Base-by-base conservation (phyloP, 805 yeast genomes). In the Suhomyces sp. region DNA sequence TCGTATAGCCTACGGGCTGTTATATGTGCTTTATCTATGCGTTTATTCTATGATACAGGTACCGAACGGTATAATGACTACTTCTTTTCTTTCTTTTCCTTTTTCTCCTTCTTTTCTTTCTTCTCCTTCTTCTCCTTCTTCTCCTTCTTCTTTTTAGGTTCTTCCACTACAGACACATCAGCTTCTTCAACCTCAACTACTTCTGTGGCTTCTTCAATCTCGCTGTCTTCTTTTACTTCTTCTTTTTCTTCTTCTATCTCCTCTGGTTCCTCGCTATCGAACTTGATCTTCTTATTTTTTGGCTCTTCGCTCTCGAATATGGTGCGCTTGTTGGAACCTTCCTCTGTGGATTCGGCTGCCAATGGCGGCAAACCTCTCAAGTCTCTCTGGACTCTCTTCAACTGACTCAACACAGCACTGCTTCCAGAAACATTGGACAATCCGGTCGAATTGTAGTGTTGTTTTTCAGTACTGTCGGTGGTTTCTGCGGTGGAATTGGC, bases 361-460 rank as follows among this genome's bases (percentile, higher is more conserved):
- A 69, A 61, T 36, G 96, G 96, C 8, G 96, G 93, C 53, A 89
- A 77, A 1, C 96, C 96, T 59, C 90, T 76, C 58, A 88, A 80
- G 57, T 87, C 90, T 70, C 96, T 80, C 64, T 86, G 93, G 41
- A 88, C 74, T 65, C 96, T 79, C 61, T 77, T 80, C 61, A 89
- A 74, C 72, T 88, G 96, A 53, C 88, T 76, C 55, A 75, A 60
- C 17, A 80, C 74, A 26, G 81, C 76, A 62, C 70, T 63, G 55
- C 62, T 66, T 2, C 74, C 73, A 5, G 67, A 57, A 15, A 58
- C 57, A 35, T 64, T 66, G 27, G 73, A 66, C 55, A 73, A 62
- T 0, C 77, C 77, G 1, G 70, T 67, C 15, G 54, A 46, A 5
- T 56, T 58, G 19, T 53, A 51, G 26, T 51, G 58, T 13, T 70